Evolutionary conservation across 768 basidiomycete genomes (phyloP).

Genomic region (Serpula lacrymans): DNA sequence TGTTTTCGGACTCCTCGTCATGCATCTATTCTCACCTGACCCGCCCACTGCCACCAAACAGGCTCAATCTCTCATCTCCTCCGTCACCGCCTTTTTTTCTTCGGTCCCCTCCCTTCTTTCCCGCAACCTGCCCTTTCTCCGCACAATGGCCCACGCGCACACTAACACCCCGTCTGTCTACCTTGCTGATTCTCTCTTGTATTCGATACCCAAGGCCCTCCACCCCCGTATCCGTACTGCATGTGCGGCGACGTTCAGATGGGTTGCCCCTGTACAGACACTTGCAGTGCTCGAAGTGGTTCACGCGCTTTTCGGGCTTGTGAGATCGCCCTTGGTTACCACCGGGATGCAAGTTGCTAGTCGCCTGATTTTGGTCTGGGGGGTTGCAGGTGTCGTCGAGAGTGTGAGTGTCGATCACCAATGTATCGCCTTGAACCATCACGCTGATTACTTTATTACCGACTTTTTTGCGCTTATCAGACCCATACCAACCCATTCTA

Average conservation of each 20-base stretch:
- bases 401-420: constrained; percentile 40
- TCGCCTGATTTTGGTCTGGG: constrained; percentile 84
- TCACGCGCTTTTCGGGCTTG: constrained; percentile 77
- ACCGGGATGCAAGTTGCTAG: constrained; percentile 79
- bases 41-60: constrained; percentile 11
- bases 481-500: constrained; percentile 77
- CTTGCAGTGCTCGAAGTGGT: constrained; percentile 80
- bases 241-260: constrained; percentile 53
- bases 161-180: constrained; percentile 17
- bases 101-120: constrained; percentile 30
- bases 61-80: constrained; percentile 4
- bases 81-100: constrained; percentile 20
- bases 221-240: constrained; percentile 40
- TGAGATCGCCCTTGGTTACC: constrained; percentile 71
- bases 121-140: constrained; percentile 34
- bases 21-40: constrained; percentile 27
- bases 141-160: constrained; percentile 20
- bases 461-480: constrained; percentile 18
- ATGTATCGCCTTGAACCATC: neutral
- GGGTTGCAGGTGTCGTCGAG: constrained; percentile 62
- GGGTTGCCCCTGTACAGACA: constrained; percentile 73
- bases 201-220: constrained; percentile 38
- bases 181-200: too few species aligned
- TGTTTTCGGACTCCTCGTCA: constrained; percentile 53
- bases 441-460: neutral